These are phyloP conservation scores for Cubamyces sp. DNA, from an alignment of 768 basidiomycete species.

Conservation along the genomic window DNA sequence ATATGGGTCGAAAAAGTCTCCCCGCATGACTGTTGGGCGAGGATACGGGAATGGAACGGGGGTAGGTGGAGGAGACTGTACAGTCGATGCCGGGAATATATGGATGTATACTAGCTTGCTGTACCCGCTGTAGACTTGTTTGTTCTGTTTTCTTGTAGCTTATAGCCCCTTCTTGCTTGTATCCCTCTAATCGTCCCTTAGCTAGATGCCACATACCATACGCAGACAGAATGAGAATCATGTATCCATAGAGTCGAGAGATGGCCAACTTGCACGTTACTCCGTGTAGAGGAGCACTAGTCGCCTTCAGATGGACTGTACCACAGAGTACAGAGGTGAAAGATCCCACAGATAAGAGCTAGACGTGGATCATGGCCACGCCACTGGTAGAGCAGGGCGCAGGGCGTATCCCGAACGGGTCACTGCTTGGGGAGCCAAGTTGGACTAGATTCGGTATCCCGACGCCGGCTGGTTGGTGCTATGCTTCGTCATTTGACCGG, in stretches of 20 bases:
- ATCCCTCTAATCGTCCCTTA: too few relatives aligned
- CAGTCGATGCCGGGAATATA: slow-evolving; percentile 64
- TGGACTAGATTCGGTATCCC: too few relatives aligned
- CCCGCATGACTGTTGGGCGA: slow-evolving; percentile 73
- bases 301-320: not conserved
- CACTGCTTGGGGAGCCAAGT: too few relatives aligned
- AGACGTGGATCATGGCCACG: too few relatives aligned
- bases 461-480: too few relatives aligned
- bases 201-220: not conserved
- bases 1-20: slow-evolving; percentile 78
- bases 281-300: not conserved
- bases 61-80: slow-evolving; percentile 69
- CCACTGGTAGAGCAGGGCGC: too few relatives aligned
- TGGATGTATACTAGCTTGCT: slow-evolving; percentile 54
- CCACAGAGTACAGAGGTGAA: not conserved
- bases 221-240: not conserved
- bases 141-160: not conserved
- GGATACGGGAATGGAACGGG: slow-evolving; percentile 69
- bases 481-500: too few relatives aligned
- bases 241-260: too few relatives aligned
- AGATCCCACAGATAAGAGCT: not conserved
- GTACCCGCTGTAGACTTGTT: not conserved
- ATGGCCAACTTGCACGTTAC: not conserved
- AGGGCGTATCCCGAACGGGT: too few relatives aligned
- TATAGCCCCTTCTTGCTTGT: not conserved